Percentiles rank a stretch among this genome's conserved stretches.
Evolutionary conservation across 768 basidiomycete species (phyloP).

Genomic region (Mycena vulgaris): DNA sequence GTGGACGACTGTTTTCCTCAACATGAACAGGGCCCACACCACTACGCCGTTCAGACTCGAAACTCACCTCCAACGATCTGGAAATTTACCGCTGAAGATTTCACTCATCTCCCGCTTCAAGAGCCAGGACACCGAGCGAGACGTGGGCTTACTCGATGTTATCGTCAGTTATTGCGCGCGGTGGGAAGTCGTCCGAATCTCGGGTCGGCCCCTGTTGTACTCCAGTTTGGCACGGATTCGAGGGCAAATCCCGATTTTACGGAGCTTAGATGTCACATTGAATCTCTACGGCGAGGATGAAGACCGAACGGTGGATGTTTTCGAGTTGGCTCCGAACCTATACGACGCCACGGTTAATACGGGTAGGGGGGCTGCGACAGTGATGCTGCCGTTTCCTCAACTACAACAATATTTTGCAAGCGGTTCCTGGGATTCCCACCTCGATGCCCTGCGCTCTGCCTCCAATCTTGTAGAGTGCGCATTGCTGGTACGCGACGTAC

Average conservation of each 20-base stretch:
- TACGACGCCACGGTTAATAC: not conserved
- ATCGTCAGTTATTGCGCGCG: conserved; percentile 7
- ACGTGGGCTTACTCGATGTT: not conserved
- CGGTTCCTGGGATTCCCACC: not conserved
- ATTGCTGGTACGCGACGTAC: not conserved
- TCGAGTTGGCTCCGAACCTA: not conserved
- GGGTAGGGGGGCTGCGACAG: not conserved
- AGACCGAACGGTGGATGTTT: not conserved
- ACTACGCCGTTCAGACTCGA: not conserved
- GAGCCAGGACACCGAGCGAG: not conserved
- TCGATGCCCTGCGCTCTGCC: not conserved
- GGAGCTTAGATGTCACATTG: not conserved
- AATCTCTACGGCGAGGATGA: not conserved
- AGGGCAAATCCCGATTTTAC: conserved; percentile 7
- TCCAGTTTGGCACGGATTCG: not conserved
- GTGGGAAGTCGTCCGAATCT: conserved; percentile 4
- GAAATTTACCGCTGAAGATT: not conserved
- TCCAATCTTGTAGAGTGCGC: conserved; percentile 23
- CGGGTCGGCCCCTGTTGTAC: not conserved
- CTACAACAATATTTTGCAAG: conserved; percentile 1
- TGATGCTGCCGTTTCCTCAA: conserved; percentile 3
- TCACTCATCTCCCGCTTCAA: not conserved
- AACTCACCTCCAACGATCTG: conserved; percentile 12
- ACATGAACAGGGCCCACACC: not conserved
- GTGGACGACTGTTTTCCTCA: conserved; percentile 7